Evolutionary conservation across 345 rosid genomes (phyloP).

Genomic region (Syzygium grande): DNA sequence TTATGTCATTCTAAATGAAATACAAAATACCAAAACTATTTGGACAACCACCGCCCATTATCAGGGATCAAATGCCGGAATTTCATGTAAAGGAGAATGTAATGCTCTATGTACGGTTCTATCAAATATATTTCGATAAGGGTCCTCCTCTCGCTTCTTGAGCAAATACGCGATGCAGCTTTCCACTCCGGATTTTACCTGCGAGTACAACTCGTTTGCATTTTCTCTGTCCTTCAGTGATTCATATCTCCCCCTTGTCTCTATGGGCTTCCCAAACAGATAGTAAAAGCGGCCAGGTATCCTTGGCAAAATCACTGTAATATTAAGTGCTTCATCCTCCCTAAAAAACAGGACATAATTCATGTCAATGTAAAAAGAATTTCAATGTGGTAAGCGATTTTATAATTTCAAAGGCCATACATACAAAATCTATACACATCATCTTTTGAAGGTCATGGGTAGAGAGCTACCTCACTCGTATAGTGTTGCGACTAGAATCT

Average conservation of each 20-base stretch:
- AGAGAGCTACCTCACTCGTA: slow-evolving; percentile 39
- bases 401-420: not conserved
- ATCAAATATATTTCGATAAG: slow-evolving; percentile 53
- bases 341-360: slow-evolving; percentile 14
- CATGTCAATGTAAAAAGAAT: not conserved
- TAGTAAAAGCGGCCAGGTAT: slow-evolving; percentile 65
- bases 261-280: slow-evolving; percentile 73
- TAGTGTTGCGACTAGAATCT: not conserved
- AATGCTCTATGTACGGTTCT: slow-evolving; percentile 33
- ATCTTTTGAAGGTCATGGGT: not conserved
- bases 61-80: slow-evolving; percentile 63
- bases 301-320: slow-evolving; percentile 63
- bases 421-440: not conserved
- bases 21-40: not conserved
- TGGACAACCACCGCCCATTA: not conserved
- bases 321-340: slow-evolving; percentile 34
- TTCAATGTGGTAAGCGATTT: not conserved
- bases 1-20: not conserved
- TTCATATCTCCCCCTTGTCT: slow-evolving; percentile 47
- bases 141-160: slow-evolving; percentile 76
- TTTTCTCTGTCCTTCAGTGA: slow-evolving; percentile 37
- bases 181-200: slow-evolving; percentile 57
- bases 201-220: slow-evolving; percentile 49
- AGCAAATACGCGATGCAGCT: slow-evolving; percentile 48
- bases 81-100: slow-evolving; percentile 25